These are phyloP conservation scores for Aureobasidium sp. DNA, from an alignment of 2,329 filamentous ascomycete genomes.

Conservation along the genomic window DNA sequence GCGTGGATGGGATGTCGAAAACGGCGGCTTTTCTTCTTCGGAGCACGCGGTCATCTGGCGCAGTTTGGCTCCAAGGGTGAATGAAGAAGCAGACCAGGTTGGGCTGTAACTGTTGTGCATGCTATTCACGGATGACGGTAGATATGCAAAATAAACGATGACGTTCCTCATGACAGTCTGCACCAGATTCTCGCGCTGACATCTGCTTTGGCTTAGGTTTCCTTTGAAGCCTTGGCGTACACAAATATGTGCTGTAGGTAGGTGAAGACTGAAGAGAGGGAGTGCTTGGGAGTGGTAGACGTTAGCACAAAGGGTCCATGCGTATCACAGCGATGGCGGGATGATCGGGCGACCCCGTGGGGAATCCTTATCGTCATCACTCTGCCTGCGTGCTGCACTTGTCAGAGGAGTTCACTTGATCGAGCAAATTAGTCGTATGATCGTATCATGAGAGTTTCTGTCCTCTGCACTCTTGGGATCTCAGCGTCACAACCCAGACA, in stretches of 20 bases:
- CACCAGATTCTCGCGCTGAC: background rate
- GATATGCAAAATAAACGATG: constrained; percentile 4
- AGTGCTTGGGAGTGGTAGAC: too few species aligned
- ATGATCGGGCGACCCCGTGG: too few species aligned
- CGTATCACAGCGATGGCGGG: background rate
- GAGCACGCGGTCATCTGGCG: constrained; percentile 6
- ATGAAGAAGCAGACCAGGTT: background rate
- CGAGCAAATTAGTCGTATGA: constrained; percentile 4
- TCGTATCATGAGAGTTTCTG: background rate
- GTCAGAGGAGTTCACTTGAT: background rate
- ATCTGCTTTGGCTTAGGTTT: too few species aligned
- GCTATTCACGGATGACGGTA: background rate
- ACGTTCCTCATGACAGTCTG: background rate
- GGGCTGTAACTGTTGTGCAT: background rate
- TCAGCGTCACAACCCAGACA: background rate
- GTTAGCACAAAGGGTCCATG: background rate
- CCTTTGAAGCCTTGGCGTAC: background rate
- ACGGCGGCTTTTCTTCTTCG: background rate
- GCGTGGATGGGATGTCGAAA: constrained; percentile 6
- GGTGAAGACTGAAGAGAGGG: too few species aligned
- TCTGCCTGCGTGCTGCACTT: background rate
- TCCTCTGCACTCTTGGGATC: too few species aligned
- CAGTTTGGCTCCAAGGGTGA: background rate
- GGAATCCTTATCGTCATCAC: background rate
- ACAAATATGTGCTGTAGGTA: too few species aligned